These are phyloP conservation scores for Venturia oleaginea DNA, from an alignment of 2,329 filamentous ascomycete genomes.

Conservation along the genomic window DNA sequence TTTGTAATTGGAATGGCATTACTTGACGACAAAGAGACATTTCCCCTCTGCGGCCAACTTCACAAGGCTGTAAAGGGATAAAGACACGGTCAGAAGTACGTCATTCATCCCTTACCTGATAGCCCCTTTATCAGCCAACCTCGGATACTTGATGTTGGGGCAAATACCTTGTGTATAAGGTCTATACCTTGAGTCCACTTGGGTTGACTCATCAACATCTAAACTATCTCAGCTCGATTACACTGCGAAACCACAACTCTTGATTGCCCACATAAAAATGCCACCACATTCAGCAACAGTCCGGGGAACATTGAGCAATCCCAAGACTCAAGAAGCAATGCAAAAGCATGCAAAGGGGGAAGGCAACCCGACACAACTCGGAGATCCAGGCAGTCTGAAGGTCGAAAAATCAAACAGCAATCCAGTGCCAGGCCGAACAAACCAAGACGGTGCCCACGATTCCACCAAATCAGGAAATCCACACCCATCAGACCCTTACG, in stretches of 20 bases:
- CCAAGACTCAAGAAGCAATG: constrained; percentile 9
- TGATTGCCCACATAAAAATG: not conserved
- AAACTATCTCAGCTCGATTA: not conserved
- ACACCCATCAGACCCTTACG: constrained; percentile 5
- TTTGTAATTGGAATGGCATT: not conserved
- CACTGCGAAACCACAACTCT: not conserved
- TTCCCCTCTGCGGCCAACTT: not conserved
- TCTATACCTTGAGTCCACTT: not conserved
- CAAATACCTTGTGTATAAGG: not conserved
- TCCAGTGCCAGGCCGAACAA: not conserved
- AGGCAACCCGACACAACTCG: not conserved
- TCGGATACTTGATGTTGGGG: not conserved
- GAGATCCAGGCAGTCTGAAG: constrained; percentile 10
- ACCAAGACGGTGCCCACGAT: constrained; percentile 1
- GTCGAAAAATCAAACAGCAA: not conserved
- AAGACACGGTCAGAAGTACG: not conserved
- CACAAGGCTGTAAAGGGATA: not conserved
- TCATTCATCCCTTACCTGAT: not conserved
- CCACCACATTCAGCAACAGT: constrained; percentile 9
- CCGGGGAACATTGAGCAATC: constrained; percentile 4
- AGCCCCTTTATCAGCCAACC: not conserved
- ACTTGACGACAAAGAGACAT: not conserved
- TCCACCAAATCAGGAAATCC: not conserved
- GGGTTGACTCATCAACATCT: not conserved
- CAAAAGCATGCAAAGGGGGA: constrained; percentile 1